Percentiles rank a stretch among this genome's conserved stretches.
Conservation (phyloP, 2,329 filamentous ascomycete genomes). For the Aspergillus oerlinghausenensis region DNA sequence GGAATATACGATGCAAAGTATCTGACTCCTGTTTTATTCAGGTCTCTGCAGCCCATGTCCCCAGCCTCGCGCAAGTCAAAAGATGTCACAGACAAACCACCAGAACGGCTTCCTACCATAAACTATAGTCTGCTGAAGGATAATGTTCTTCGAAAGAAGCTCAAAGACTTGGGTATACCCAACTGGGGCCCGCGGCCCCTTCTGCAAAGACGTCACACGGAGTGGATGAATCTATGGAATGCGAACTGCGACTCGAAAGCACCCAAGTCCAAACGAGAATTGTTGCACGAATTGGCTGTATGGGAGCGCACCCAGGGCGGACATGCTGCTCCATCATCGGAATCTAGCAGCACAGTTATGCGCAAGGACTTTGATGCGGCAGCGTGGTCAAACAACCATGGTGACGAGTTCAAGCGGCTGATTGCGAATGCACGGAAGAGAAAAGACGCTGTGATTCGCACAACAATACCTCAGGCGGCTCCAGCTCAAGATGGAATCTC, state of each 20-base stretch:
- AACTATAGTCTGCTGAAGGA: constrained; percentile 90
- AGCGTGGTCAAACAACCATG: constrained; percentile 70
- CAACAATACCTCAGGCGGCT: constrained; percentile 22
- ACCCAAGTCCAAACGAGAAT: constrained; percentile 65
- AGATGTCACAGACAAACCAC: constrained; percentile 31
- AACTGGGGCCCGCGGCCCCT: constrained; percentile 62
- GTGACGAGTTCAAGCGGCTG: constrained; percentile 69
- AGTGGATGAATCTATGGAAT: constrained; percentile 96
- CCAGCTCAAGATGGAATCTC: constrained; percentile 4
- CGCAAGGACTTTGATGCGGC: constrained; percentile 83
- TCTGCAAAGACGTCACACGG: constrained; percentile 75
- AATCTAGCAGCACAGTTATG: constrained; percentile 53
- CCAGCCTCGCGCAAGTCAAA: constrained; percentile 12
- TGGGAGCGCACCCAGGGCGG: constrained; percentile 85
- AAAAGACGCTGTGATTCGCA: constrained; percentile 27
- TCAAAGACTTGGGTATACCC: constrained; percentile 74
- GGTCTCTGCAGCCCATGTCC: constrained; percentile 19
- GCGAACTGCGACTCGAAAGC: constrained; percentile 84
- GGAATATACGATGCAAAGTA: neutral
- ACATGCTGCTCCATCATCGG: constrained; percentile 36
- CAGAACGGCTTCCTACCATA: constrained; percentile 69
- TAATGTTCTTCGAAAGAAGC: constrained; percentile 68
- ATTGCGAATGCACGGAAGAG: constrained; percentile 69
- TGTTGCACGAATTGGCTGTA: constrained; percentile 72
- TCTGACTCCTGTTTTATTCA: constrained; percentile 18